Evolutionary conservation across 139 green algal genomes (phyloP).

Genomic region (Mychonastes homosphaera): DNA sequence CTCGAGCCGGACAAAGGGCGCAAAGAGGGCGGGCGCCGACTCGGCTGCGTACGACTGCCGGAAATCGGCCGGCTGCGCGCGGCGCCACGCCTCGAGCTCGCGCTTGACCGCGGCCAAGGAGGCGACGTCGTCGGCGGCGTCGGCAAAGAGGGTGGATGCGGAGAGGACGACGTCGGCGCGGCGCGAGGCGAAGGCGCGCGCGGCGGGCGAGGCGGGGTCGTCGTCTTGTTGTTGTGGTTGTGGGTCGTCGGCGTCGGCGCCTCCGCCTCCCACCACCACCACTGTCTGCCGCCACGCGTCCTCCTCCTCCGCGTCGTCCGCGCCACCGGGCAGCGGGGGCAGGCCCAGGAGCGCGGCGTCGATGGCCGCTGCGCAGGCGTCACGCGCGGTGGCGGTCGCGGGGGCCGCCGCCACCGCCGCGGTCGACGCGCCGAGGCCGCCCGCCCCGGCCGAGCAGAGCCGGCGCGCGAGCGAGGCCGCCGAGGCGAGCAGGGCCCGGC

Average conservation of each 20-base stretch:
- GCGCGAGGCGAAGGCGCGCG: constrained; percentile 28
- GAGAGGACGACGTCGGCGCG: constrained; percentile 54
- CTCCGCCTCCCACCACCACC: too few relatives aligned
- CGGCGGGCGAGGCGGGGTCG: neutral
- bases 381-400: too few relatives aligned
- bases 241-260: constrained; percentile 4
- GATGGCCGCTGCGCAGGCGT: too few relatives aligned
- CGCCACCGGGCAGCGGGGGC: too few relatives aligned
- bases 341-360: too few relatives aligned
- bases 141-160: constrained; percentile 56
- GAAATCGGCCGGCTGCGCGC: constrained; percentile 35
- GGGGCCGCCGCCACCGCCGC: too few relatives aligned
- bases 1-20: constrained; percentile 85
- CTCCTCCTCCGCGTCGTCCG: too few relatives aligned
- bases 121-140: constrained; percentile 68
- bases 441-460: too few relatives aligned
- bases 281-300: too few relatives aligned
- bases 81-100: constrained; percentile 54
- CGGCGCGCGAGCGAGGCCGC: too few relatives aligned
- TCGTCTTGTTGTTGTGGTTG: constrained; percentile 1
- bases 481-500: neutral
- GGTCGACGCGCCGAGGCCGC: too few relatives aligned
- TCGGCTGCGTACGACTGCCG: constrained; percentile 66
- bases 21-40: constrained; percentile 73
- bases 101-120: constrained; percentile 38